These are phyloP conservation scores for Osmanthus fragrans DNA, from an alignment of 257 asterid species.

Conservation along the genomic window DNA sequence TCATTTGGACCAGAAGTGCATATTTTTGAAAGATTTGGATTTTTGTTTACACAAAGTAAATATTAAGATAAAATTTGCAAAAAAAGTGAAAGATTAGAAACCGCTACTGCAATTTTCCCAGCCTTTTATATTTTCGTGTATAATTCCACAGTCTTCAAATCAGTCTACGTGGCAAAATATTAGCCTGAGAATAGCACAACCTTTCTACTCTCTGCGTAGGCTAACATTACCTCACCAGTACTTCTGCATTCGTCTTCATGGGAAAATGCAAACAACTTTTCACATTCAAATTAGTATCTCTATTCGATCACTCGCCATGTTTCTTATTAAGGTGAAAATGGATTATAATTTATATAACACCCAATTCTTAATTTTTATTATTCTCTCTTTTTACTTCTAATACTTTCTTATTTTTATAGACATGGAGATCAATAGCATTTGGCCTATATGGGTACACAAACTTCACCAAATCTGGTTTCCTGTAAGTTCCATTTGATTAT, in stretches of 20 bases:
- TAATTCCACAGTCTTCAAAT: not conserved
- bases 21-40: too few species aligned
- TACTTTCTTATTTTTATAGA: constrained; percentile 35
- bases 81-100: too few species aligned
- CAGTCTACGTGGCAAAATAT: constrained; percentile 29
- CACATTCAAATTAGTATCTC: constrained; percentile 33
- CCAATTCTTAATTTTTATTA: not conserved
- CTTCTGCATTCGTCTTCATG: too few species aligned
- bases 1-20: too few species aligned
- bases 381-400: not conserved
- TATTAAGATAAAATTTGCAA: too few species aligned
- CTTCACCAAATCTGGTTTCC: constrained; percentile 74
- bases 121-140: not conserved
- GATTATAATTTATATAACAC: not conserved
- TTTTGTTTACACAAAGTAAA: too few species aligned
- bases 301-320: constrained; percentile 49
- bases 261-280: too few species aligned
- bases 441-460: constrained; percentile 75
- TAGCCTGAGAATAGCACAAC: constrained; percentile 3
- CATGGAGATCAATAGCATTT: constrained; percentile 74
- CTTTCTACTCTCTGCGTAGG: not conserved
- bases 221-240: too few species aligned
- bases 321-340: constrained; percentile 61
- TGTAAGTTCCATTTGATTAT: constrained; percentile 40
- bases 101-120: too few species aligned